A percentile compares a stretch with the other conserved stretches of the same genome.
phyloP scores from a whole-genome alignment of 2,329 filamentous ascomycete species.

The Hypoxylon sp. region DNA sequence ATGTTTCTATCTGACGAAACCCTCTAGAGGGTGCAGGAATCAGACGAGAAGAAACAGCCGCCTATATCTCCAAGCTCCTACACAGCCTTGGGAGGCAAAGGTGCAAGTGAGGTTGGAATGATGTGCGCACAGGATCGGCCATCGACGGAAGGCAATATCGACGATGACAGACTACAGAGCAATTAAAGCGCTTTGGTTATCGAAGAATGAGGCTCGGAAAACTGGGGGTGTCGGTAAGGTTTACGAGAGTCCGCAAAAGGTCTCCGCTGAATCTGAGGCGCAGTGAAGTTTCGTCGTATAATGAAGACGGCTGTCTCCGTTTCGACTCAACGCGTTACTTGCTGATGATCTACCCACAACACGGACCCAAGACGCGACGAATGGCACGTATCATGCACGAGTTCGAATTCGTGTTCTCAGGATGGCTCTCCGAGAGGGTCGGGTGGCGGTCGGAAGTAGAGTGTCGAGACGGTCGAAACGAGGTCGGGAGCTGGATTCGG shows the following conservation, averaged over 20 bases:
- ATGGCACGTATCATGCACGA: conserved; percentile 8
- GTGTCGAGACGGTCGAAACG: conserved; percentile 5
- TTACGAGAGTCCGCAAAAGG: conserved; percentile 8
- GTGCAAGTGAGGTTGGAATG: conserved; percentile 10
- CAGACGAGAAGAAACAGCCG: neutral
- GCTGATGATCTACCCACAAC: conserved; percentile 7
- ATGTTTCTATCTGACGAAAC: conserved; percentile 4
- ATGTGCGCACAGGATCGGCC: conserved; percentile 19
- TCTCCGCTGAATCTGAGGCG: conserved; percentile 26
- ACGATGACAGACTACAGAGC: conserved; percentile 5
- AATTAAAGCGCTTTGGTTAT: conserved; percentile 16
- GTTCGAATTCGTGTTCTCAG: conserved; percentile 23
- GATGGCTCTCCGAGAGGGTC: neutral
- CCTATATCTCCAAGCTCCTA: conserved; percentile 3
- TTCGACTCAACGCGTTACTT: conserved; percentile 5
- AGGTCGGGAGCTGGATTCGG: conserved; percentile 4
- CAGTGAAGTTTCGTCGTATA: conserved; percentile 17
- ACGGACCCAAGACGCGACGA: conserved; percentile 7
- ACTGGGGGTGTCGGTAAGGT: neutral
- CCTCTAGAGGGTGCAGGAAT: conserved; percentile 1
- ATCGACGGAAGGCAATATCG: conserved; percentile 24
- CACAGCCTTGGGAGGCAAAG: conserved; percentile 24
- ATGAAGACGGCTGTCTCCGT: conserved; percentile 4
- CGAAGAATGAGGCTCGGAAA: conserved; percentile 3
- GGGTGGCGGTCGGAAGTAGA: conserved; percentile 2